phyloP scores from a whole-genome alignment of 345 rosid genomes.

The Clarkia xantiana region DNA sequence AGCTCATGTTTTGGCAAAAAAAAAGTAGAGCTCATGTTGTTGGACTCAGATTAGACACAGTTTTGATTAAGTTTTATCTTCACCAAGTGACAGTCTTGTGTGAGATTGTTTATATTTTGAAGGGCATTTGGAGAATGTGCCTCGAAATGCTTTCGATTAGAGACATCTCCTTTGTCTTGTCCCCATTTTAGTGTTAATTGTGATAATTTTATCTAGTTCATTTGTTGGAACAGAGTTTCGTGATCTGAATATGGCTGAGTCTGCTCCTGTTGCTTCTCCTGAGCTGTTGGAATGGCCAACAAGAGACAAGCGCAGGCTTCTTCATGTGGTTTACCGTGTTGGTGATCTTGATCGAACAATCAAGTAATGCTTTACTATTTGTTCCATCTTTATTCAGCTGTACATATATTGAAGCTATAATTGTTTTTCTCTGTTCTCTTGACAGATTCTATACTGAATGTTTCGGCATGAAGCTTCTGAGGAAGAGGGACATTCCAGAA shows the following conservation, averaged over 20 bases:
- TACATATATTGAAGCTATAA: no score
- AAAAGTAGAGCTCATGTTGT: no score
- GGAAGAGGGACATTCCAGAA: slow-evolving; percentile 80
- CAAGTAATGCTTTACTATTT: slow-evolving; percentile 19
- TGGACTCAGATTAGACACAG: no score
- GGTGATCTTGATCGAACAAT: slow-evolving; percentile 90
- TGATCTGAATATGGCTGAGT: slow-evolving; percentile 36
- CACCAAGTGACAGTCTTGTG: no score
- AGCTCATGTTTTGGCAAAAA: no score
- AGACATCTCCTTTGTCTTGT: no score
- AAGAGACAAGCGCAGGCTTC: slow-evolving; percentile 80
- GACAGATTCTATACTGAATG: slow-evolving; percentile 77
- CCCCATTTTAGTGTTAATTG: no score
- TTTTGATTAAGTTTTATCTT: no score
- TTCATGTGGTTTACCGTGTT: slow-evolving; percentile 82
- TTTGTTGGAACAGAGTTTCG: background rate
- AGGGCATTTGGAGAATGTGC: no score
- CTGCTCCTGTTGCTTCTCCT: slow-evolving; percentile 25
- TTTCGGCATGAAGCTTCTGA: slow-evolving; percentile 82
- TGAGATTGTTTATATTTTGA: no score
- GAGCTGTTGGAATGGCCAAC: slow-evolving; percentile 77
- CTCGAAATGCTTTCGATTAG: no score
- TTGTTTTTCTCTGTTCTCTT: background rate
- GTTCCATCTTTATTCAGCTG: background rate
- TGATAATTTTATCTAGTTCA: background rate